These are phyloP conservation scores for Berberis vulgaris DNA, from an alignment of 164 flowering plant genomes.

Conservation along the genomic window DNA sequence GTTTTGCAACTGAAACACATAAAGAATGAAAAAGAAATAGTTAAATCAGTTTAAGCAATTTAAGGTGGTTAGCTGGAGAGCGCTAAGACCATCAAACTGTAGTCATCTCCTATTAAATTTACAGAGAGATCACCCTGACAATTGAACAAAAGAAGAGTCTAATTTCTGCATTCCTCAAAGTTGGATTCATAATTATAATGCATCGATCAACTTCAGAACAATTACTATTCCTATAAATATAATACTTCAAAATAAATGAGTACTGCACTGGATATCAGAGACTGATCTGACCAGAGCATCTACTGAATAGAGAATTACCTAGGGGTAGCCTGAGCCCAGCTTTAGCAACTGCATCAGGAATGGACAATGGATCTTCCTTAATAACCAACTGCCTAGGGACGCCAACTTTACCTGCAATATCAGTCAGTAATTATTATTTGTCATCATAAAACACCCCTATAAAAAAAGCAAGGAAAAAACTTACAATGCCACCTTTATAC, in stretches of 20 bases:
- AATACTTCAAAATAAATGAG: neutral
- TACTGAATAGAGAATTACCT: conserved; percentile 27
- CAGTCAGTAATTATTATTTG: neutral
- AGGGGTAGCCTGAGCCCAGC: conserved; percentile 67
- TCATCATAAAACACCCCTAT: neutral
- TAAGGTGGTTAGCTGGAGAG: neutral
- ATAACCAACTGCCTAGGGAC: conserved; percentile 74
- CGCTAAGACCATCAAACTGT: too few species aligned
- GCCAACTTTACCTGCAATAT: conserved; percentile 50
- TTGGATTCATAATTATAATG: too few species aligned
- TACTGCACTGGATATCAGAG: neutral
- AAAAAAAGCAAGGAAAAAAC: neutral
- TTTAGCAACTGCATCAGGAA: conserved; percentile 55
- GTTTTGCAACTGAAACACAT: conserved; percentile 78
- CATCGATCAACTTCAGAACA: too few species aligned
- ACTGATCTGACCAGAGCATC: neutral
- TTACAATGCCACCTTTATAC: neutral
- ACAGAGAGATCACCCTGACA: too few species aligned
- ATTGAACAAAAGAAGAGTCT: too few species aligned
- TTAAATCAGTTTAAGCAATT: neutral
- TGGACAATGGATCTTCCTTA: conserved; percentile 44
- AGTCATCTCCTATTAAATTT: too few species aligned
- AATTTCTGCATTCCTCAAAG: too few species aligned
- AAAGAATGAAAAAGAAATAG: neutral
- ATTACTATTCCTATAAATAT: too few species aligned